Evolutionary conservation across 2,329 filamentous ascomycete genomes (phyloP).

Genomic region (Penicillium sp.): DNA sequence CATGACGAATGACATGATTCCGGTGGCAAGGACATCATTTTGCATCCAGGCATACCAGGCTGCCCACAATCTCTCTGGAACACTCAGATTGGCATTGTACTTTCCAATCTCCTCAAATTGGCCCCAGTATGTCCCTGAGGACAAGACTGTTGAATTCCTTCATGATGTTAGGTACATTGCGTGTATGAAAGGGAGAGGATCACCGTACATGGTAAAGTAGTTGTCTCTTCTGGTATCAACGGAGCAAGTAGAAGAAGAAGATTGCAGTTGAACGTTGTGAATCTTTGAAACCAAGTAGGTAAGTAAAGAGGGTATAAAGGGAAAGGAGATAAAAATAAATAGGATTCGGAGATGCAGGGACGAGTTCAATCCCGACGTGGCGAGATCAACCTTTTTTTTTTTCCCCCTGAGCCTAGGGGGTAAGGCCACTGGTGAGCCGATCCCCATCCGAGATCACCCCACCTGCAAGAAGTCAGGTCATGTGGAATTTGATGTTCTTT

Average conservation of each 20-base stretch:
- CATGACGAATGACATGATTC: constrained; percentile 95
- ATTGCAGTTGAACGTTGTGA: not conserved
- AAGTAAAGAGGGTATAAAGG: constrained; percentile 3
- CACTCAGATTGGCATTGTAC: constrained; percentile 80
- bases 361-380: constrained; percentile 34
- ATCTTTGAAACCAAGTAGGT: not conserved
- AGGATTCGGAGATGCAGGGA: constrained; percentile 11
- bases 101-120: constrained; percentile 63
- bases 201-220: constrained; percentile 13
- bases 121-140: constrained; percentile 60
- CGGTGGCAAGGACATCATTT: constrained; percentile 93
- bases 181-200: not conserved
- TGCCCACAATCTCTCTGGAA: constrained; percentile 85
- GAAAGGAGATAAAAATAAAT: constrained; percentile 2
- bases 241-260: not conserved
- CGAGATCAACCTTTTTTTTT: constrained; percentile 27
- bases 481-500: constrained; percentile 9
- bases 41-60: constrained; percentile 98
- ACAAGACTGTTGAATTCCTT: constrained; percentile 49
- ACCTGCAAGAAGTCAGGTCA: constrained; percentile 8
- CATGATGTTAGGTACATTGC: not conserved
- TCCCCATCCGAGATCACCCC: constrained; percentile 26
- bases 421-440: constrained; percentile 37
- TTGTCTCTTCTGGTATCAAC: not conserved
- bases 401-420: constrained; percentile 21